Base-by-base conservation (phyloP, 2,329 filamentous ascomycete species). In the Aspergillus brunneoviolaceus region DNA sequence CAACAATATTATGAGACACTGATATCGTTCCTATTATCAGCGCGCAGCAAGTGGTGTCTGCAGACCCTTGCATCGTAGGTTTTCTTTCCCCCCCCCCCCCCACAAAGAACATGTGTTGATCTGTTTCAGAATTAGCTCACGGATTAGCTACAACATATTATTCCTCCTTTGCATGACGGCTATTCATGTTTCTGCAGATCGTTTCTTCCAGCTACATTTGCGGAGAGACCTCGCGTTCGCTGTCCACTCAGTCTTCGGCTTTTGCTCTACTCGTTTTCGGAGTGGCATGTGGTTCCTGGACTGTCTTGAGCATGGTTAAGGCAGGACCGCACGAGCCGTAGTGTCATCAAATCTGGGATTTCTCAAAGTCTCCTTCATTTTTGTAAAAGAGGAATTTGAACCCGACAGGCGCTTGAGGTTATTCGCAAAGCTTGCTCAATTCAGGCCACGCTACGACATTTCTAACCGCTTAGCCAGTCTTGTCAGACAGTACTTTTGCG, bases 281-380 rank as follows among this genome's bases (percentile, higher is more conserved):
- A 49, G 63, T 65, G 63, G 49, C 49, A 63, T 35, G 49, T 47
- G 51, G 50, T 57, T 33, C 51, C 54, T 42, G 56, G 35, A 47
- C 16, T 49, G 29, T 50, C 47, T 31, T 31, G 61, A 63, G 51
- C 54, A 65, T 65, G 59, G 48, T 55, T 33, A 50, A 50, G 56
- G 51, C 47, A 51, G 42, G 48, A 35, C 19, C 49, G 42, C 53
- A 35, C 27, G 11, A 49, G 39, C 31, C 33, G 42, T 55, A 60
- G 23, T n/a, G 12, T 55, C 59, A 23, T 42, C 27, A 29, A 50
- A 33, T 10, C 39, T 16, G 27, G 19, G 12, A 49, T 25, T 14
- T 29, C 42, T 25, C 21, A 19, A 31, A 7, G 39, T 23, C 19
- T 60, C 14, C 49, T 33, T 50, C 16, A 14, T 49, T 19, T 42